Evolutionary conservation across 2,329 filamentous ascomycete species (phyloP), one percentile per base, ranked within the genome.

Genomic region (Paecilomyces sp.): DNA sequence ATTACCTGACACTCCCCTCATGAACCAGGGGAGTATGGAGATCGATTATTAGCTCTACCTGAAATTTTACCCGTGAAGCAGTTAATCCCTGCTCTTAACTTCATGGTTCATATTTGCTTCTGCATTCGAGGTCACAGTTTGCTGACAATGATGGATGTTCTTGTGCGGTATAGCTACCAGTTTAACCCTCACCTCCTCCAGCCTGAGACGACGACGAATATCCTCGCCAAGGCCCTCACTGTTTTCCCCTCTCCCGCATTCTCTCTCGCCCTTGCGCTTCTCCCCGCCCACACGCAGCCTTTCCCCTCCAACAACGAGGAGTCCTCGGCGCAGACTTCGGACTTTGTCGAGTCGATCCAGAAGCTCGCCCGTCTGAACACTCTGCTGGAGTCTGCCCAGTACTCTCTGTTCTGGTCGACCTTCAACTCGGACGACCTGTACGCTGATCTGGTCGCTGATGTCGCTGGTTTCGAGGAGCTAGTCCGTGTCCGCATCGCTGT

Each of bases 101-200:
- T 33, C 1, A 12, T 33, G 6, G 31, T 12, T 33, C 31, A 12
- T 33, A 11, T 33, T 33, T 33, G 31, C 31, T 33, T 33, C 31
- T 33, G 31, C 31, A 47, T 47, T 47, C 22, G 2, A n/a, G 41
- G n/a, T 6, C n/a, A 47, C 41, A n/a, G 8, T 22, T 47, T 47
- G 41, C 41, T 47, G 41, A 47, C 41, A 3, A 47, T 11, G 5
- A 47, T 41, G 22, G 30, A 22, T 34, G 6, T 28, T 28, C 34
- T 28, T 18, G n/a, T 47, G 6, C n/a, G 41, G 9, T 47, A 62
- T 69, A 99, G 94, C 66, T 99, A 99, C 85, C 95, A 99, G 82
- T 96, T 99, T 81, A 99, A 99, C 86, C 94, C 94, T 57, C 92
- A 97, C 82, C 91, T 96, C 69, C 88, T 92, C 74, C 93, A 94